Percentiles rank a stretch among this genome's conserved stretches.
These are phyloP conservation scores for Clarireedia paspali DNA, from an alignment of 2,329 filamentous ascomycete genomes.

Conservation along the genomic window DNA sequence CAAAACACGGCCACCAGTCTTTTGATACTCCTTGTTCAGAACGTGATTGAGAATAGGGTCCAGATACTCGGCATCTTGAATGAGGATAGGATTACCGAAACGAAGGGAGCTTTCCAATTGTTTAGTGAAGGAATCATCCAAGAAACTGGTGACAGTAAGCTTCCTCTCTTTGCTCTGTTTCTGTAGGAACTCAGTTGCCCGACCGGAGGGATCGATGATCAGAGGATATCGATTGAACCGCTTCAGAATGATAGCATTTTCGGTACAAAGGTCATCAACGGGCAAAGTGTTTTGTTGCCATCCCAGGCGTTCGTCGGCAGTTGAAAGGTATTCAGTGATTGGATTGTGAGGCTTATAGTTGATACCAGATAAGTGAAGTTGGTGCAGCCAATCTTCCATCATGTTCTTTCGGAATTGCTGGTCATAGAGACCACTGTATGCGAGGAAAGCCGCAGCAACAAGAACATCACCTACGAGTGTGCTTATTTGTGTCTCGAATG, in stretches of 20 bases:
- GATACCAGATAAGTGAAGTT: constrained; percentile 88
- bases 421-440: constrained; percentile 94
- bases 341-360: constrained; percentile 90
- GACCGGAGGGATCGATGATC: constrained; percentile 94
- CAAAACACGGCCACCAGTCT: constrained; percentile 92
- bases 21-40: constrained; percentile 98
- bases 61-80: constrained; percentile 94
- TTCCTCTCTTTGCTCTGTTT: constrained; percentile 90
- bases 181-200: constrained; percentile 90
- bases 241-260: constrained; percentile 96
- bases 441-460: constrained; percentile 92
- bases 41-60: constrained; percentile 98
- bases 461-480: constrained; percentile 94
- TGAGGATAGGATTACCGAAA: constrained; percentile 97
- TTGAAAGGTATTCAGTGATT: constrained; percentile 92
- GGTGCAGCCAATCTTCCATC: constrained; percentile 95
- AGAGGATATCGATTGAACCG: constrained; percentile 97
- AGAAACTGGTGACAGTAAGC: constrained; percentile 92
- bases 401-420: constrained; percentile 97
- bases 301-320: constrained; percentile 84
- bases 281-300: constrained; percentile 95
- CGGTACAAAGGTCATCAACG: constrained; percentile 94
- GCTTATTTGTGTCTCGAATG: constrained; percentile 95
- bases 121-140: constrained; percentile 97
- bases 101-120: constrained; percentile 93